Conservation (phyloP, 2,329 filamentous ascomycete species). For the Dactylellina drechsleri region DNA sequence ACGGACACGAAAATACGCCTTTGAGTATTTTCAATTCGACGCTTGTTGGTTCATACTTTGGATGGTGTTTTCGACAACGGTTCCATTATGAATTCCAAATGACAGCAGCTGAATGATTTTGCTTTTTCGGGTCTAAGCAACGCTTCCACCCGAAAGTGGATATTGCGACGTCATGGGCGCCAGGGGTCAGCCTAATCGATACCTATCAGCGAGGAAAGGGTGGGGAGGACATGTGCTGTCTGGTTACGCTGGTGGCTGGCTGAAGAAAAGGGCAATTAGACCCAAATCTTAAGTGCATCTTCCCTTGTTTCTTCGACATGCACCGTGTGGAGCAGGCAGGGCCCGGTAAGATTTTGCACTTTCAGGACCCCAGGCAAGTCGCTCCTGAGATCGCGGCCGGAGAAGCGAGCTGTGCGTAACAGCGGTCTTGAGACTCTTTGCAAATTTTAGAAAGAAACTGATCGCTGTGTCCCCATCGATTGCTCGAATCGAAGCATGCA, state of each 20-base stretch:
- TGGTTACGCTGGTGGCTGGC: constrained; percentile 54
- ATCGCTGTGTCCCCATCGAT: constrained; percentile 20
- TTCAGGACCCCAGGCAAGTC: no score
- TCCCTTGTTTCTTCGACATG: constrained; percentile 22
- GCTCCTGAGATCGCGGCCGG: constrained; percentile 31
- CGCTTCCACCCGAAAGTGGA: constrained; percentile 49
- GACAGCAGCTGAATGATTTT: constrained; percentile 23
- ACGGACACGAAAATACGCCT: neutral
- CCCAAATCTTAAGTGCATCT: constrained; percentile 45
- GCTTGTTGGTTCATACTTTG: neutral
- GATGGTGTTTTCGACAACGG: neutral
- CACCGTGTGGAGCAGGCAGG: constrained; percentile 23
- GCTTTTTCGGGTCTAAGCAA: constrained; percentile 50
- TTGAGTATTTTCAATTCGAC: neutral
- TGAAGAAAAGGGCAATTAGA: constrained; percentile 51
- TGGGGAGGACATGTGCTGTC: constrained; percentile 52
- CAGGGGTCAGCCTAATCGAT: constrained; percentile 42
- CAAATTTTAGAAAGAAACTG: constrained; percentile 29
- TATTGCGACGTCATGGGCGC: constrained; percentile 52
- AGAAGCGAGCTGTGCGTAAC: constrained; percentile 11
- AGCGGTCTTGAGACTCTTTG: constrained; percentile 4
- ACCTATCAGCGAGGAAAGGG: constrained; percentile 35
- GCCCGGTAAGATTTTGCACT: constrained; percentile 15
- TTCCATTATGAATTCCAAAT: constrained; percentile 35
- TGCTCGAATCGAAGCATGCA: constrained; percentile 2